Evolutionary conservation across 257 asterid genomes (phyloP), one percentile per base, ranked within the genome.

Genomic region (Solanum pinnatisectum): DNA sequence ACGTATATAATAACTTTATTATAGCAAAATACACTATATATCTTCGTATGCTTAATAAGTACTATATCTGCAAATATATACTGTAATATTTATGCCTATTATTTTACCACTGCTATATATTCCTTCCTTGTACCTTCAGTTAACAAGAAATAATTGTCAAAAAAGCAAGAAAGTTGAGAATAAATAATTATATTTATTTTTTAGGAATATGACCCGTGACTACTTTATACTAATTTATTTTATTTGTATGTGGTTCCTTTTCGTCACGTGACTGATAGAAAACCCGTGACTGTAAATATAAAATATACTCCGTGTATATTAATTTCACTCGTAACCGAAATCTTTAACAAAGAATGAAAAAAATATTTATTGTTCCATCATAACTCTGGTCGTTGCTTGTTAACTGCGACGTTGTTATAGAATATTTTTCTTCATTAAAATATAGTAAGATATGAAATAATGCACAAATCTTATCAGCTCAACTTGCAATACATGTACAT

Each of bases 131-230:
- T 65, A 23, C 20, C 44, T 84, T 49, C 70, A 44, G 83, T 22
- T 27, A 59, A 30, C 73, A 7, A 44, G 40, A 32, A 79, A 87
- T 32, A 30, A 33, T 59, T 63, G 14, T 84, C 23, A 63, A 63
- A 40, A 46, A 84, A 35, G 10, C n/a, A 84, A 59, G 36, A 60
- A 63, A 36, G 14, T 60, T 32, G 37, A 59, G 33, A 59, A 65
- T 14, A 35, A 35, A 56, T 5, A 37, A 39, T 32, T 22, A 25
- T 25, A 11, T 67, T 25, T 63, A 44, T 46, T 63, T n/a, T 63
- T 25, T 52, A 40, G 6, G 63, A 27, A 65, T 59, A 32, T 27
- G 60, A 76, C 89, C 89, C 88, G 91, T 89, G 91, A 84, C 91
- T 84, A 27, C 84, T 87, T 74, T 59, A 49, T 83, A 36, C 0